Evolutionary conservation across 2,329 filamentous ascomycete species (phyloP).

Genomic region (Sclerotinia sclerotiorum): DNA sequence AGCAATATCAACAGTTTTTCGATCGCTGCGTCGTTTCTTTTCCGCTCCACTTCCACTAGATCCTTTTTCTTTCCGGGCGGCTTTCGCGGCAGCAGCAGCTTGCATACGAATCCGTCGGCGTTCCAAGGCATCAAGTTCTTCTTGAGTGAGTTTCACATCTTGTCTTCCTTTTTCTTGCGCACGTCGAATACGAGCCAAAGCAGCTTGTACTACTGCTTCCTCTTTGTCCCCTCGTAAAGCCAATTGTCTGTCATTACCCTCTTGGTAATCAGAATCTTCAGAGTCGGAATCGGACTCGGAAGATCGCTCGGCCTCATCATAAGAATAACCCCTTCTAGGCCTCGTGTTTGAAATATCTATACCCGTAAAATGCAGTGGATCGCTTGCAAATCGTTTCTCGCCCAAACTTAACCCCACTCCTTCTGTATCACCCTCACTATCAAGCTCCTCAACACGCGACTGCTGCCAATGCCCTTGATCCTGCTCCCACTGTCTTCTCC

Average conservation of each 20-base stretch:
- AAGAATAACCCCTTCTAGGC: slow-evolving; percentile 36
- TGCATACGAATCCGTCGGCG: slow-evolving; percentile 60
- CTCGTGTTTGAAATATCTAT: slow-evolving; percentile 50
- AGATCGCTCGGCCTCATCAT: slow-evolving; percentile 49
- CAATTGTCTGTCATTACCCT: slow-evolving; percentile 52
- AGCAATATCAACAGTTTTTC: slow-evolving; percentile 33
- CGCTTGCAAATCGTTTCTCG: slow-evolving; percentile 55
- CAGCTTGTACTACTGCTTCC: slow-evolving; percentile 73
- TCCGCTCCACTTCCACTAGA: slow-evolving; percentile 36
- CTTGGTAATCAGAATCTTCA: slow-evolving; percentile 52
- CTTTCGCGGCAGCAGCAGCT: slow-evolving; percentile 33
- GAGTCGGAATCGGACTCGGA: slow-evolving; percentile 28
- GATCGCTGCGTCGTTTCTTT: slow-evolving; percentile 34
- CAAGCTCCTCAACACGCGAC: slow-evolving; percentile 64
- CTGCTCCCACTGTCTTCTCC: slow-evolving; percentile 52
- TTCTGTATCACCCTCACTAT: slow-evolving; percentile 53
- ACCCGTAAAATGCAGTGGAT: slow-evolving; percentile 61
- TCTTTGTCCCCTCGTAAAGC: slow-evolving; percentile 62
- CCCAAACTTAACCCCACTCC: slow-evolving; percentile 52
- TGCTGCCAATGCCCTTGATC: slow-evolving; percentile 52
- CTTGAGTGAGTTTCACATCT: slow-evolving; percentile 76
- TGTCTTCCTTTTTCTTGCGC: slow-evolving; percentile 73
- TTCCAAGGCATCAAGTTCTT: slow-evolving; percentile 79
- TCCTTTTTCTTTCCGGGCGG: slow-evolving; percentile 32
- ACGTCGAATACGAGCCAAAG: slow-evolving; percentile 75